Percentiles rank a stretch among this genome's conserved stretches.
Conservation (phyloP, 108 stramenopile genomes). For the Discostella stelligeroides region DNA sequence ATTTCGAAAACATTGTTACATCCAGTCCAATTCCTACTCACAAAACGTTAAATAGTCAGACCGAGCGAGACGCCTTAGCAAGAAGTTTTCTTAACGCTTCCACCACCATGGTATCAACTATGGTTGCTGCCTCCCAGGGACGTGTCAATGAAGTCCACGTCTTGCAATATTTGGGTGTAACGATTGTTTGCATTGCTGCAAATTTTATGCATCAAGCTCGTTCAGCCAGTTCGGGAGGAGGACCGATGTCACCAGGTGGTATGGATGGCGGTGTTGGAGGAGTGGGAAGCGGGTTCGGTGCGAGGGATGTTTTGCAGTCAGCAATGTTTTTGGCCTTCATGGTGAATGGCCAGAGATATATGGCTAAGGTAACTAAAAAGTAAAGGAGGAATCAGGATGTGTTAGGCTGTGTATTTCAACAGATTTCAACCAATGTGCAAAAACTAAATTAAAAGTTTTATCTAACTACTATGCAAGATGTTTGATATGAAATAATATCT, state of each 20-base stretch:
- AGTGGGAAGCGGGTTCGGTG: conserved; percentile 14
- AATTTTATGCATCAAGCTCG: conserved; percentile 38
- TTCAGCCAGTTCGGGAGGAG: background rate
- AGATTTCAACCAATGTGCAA: too few relatives aligned
- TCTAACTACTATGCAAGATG: too few relatives aligned
- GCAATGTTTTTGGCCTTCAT: conserved; percentile 53
- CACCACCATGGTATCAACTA: conserved; percentile 46
- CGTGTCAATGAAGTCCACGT: conserved; percentile 51
- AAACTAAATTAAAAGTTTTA: too few relatives aligned
- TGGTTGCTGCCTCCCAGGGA: conserved; percentile 46
- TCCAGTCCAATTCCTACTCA: background rate
- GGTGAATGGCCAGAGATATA: conserved; percentile 46
- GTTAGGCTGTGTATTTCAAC: too few relatives aligned
- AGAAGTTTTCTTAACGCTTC: conserved; percentile 46
- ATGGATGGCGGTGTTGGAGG: background rate
- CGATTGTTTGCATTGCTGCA: conserved; percentile 53
- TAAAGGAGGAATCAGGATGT: too few relatives aligned
- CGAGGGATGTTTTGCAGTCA: conserved; percentile 42
- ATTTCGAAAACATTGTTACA: background rate
- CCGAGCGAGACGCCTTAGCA: conserved; percentile 22
- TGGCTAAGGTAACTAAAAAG: conserved; percentile 46
- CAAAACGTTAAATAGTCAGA: conserved; percentile 1
- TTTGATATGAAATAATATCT: too few relatives aligned
- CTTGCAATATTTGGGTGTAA: conserved; percentile 44
- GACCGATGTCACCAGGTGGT: background rate